These are phyloP conservation scores for Pontederia paniculata DNA, from an alignment of 176 grass and related monocot species.

Conservation along the genomic window DNA sequence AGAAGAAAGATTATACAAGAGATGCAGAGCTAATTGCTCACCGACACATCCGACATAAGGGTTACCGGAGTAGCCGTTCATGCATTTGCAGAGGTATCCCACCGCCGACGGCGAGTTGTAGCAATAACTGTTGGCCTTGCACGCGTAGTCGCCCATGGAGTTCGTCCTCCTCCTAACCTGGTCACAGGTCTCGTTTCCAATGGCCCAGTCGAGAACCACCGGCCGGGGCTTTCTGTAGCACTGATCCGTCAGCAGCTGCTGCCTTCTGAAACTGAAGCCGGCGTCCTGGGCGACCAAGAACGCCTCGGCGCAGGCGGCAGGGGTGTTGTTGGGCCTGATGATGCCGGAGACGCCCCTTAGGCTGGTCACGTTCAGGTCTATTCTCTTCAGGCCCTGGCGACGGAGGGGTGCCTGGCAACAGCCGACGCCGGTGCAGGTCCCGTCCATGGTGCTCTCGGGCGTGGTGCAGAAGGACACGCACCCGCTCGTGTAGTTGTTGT, in stretches of 20 bases:
- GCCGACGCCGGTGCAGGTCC: conserved; percentile 44
- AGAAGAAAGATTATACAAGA: background rate
- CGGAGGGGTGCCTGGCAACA: conserved; percentile 36
- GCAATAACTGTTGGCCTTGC: conserved; percentile 2
- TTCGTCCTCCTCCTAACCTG: background rate
- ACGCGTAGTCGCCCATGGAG: background rate
- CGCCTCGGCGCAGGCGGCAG: conserved; percentile 5
- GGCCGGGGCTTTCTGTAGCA: background rate
- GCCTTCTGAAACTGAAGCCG: too few relatives aligned
- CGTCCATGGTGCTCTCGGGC: background rate
- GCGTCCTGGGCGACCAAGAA: conserved; percentile 5
- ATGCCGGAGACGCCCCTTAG: background rate
- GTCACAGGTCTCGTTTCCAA: conserved; percentile 11
- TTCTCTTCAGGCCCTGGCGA: conserved; percentile 16
- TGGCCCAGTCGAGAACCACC: conserved; percentile 29
- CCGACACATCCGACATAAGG: conserved; percentile 31
- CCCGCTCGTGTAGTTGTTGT: background rate
- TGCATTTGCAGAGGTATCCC: conserved; percentile 40
- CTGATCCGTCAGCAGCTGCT: too few relatives aligned
- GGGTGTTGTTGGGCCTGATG: background rate
- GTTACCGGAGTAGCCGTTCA: conserved; percentile 20
- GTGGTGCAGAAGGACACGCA: conserved; percentile 38
- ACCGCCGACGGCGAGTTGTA: conserved; percentile 15
- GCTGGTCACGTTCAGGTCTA: conserved; percentile 20
- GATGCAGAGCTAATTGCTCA: background rate